Conservation (phyloP, 2,329 filamentous ascomycete species). For the Beauveria pseudobassiana region DNA sequence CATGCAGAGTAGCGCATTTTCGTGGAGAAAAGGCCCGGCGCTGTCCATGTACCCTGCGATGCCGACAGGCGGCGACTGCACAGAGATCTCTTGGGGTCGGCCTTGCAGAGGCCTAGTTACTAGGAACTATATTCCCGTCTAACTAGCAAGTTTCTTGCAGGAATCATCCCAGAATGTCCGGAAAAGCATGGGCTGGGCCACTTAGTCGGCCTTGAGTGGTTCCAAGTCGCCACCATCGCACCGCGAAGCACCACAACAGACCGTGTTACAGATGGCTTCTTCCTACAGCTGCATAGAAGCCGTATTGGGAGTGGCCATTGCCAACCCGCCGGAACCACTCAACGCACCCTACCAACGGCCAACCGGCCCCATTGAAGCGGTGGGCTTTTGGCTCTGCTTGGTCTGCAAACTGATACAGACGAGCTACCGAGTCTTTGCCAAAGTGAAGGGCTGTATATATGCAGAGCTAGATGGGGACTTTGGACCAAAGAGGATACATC, state of each 20-base stretch:
- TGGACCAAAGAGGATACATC: neutral
- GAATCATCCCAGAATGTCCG: neutral
- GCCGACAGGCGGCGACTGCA: conserved; percentile 4
- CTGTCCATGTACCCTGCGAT: conserved; percentile 7
- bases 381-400: conserved; percentile 4
- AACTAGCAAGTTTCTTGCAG: conserved; percentile 12
- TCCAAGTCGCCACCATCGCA: conserved; percentile 5
- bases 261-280: neutral
- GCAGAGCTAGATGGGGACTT: neutral
- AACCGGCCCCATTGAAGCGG: conserved; percentile 10
- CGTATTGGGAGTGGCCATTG: neutral
- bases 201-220: neutral
- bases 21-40: conserved; percentile 4
- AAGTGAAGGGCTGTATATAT: neutral
- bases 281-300: neutral
- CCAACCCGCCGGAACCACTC: conserved; percentile 5
- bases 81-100: conserved; percentile 10
- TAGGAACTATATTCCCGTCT: conserved; percentile 1
- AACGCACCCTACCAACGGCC: conserved; percentile 1
- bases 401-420: neutral
- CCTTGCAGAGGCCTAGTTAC: neutral
- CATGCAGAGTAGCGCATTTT: conserved; percentile 3
- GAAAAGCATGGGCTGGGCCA: conserved; percentile 1
- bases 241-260: conserved; percentile 2
- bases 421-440: neutral